Evolutionary conservation across 148 eudicot species (phyloP).

Genomic region (Arbutus unedo): DNA sequence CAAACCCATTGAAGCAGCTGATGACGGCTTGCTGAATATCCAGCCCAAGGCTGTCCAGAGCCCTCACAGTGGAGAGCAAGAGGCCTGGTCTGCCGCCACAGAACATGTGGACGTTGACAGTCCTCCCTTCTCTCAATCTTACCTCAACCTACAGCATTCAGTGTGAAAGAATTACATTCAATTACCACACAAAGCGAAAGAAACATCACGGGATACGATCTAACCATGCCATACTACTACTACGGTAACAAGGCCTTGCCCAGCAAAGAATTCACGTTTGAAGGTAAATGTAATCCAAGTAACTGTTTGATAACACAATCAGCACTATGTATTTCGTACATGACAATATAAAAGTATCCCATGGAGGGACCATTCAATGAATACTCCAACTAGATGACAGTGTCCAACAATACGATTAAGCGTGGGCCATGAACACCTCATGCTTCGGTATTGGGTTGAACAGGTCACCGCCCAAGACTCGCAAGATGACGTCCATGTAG

Average conservation of each 20-base stretch:
- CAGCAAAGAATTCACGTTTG: neutral
- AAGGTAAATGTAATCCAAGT: neutral
- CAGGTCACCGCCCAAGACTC: neutral
- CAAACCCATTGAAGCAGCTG: constrained; percentile 94
- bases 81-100: constrained; percentile 79
- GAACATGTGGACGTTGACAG: constrained; percentile 91
- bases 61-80: constrained; percentile 69
- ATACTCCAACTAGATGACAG: neutral
- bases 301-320: neutral
- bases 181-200: neutral
- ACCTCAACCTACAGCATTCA: constrained; percentile 67
- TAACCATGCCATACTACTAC: neutral
- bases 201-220: neutral
- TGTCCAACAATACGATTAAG: neutral
- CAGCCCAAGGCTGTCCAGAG: constrained; percentile 71
- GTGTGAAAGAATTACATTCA: neutral
- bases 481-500: neutral
- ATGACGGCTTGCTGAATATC: constrained; percentile 93
- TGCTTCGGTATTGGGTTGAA: neutral
- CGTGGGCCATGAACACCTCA: neutral
- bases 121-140: constrained; percentile 73
- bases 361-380: neutral
- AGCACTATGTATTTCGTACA: neutral
- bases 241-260: neutral
- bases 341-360: neutral